Evolutionary conservation across 1,139 yeast genomes (phyloP).

Genomic region (Magnusiomyces ingens): DNA sequence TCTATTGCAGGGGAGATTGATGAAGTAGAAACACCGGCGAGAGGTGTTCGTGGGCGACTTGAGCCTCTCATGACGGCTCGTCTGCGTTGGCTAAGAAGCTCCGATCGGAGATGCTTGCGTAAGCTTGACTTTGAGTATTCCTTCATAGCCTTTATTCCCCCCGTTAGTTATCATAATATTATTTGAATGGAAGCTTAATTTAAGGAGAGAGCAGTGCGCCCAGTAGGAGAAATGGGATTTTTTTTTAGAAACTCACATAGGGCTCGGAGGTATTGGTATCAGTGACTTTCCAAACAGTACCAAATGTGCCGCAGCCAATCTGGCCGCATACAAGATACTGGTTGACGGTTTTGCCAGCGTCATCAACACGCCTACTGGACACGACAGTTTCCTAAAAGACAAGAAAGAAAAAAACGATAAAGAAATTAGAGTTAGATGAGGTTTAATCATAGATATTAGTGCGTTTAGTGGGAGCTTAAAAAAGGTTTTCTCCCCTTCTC

Average conservation of each 20-base stretch:
- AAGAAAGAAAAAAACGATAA: background rate
- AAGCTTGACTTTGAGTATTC: conserved; percentile 43
- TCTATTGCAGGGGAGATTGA: background rate
- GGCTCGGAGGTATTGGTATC: conserved; percentile 42
- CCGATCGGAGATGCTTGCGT: conserved; percentile 32
- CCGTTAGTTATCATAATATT: too few species aligned
- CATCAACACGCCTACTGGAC: conserved; percentile 31
- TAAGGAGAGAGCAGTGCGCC: too few species aligned
- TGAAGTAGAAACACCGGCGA: background rate
- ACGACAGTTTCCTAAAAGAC: conserved; percentile 31
- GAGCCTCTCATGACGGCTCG: conserved; percentile 8
- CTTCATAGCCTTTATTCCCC: conserved; percentile 52
- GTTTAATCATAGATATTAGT: background rate
- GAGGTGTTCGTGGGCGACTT: background rate
- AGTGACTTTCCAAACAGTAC: conserved; percentile 76
- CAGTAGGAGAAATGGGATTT: too few species aligned
- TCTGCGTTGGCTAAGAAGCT: conserved; percentile 10
- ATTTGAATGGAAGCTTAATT: too few species aligned
- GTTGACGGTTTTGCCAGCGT: conserved; percentile 31
- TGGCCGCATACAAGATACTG: conserved; percentile 55
- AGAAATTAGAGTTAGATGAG: background rate
- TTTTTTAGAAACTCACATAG: conserved; percentile 30
- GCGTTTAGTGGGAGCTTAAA: background rate
- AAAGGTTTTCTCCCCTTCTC: too few species aligned
- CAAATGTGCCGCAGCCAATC: conserved; percentile 86